Percentiles rank a stretch among this genome's conserved stretches.
Evolutionary conservation across 495 filamentous ascomycete species (phyloP).

Genomic region (Apiosordaria backusii): DNA sequence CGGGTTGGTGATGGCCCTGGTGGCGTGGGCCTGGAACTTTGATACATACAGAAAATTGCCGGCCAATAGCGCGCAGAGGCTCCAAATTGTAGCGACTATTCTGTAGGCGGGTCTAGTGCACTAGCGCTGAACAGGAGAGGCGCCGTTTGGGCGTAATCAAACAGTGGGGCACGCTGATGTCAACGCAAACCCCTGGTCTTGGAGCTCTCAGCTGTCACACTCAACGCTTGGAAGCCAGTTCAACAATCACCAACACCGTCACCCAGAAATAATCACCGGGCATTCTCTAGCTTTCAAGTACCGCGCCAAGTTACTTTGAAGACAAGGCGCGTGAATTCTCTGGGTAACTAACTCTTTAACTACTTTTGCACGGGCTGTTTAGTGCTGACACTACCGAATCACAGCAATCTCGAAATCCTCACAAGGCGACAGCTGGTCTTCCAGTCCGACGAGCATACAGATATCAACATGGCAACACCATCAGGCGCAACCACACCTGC

Average conservation of each 20-base stretch:
- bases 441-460: neutral
- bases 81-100: neutral
- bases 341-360: neutral
- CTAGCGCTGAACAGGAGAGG: neutral
- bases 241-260: neutral
- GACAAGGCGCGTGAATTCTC: neutral
- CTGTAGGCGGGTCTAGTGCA: neutral
- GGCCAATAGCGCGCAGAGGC: neutral
- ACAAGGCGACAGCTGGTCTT: neutral
- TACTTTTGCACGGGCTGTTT: neutral
- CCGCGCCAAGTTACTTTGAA: no score
- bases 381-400: neutral
- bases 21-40: slow-evolving; percentile 8
- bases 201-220: neutral
- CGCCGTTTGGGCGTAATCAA: neutral
- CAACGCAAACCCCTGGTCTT: slow-evolving; percentile 7
- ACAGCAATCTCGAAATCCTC: neutral
- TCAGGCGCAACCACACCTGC: neutral
- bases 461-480: slow-evolving; percentile 2
- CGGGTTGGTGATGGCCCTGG: slow-evolving; percentile 6
- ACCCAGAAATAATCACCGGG: neutral
- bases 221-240: neutral
- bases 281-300: neutral
- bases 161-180: slow-evolving; percentile 6
- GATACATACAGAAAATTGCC: neutral